Evolutionary conservation across 495 filamentous ascomycete genomes (phyloP), one percentile per base, ranked within the genome.

Genomic region (Sporormia fimetaria): DNA sequence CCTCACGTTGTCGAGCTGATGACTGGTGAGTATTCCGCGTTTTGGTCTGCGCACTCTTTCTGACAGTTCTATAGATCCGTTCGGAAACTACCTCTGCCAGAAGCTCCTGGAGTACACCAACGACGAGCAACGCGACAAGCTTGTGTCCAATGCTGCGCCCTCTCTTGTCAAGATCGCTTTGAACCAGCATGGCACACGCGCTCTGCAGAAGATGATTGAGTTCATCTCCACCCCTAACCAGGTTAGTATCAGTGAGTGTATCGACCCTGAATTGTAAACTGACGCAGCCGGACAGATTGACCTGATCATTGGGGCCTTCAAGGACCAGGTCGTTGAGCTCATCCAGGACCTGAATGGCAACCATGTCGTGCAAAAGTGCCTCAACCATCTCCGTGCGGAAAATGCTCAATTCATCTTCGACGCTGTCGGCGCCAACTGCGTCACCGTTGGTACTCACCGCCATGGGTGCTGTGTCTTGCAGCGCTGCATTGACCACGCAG

Each of bases 131-230:
- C 85, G 90, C 32, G 95, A 88, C 32, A 78, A 78, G 18, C 69
- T 98, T 22, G 85, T 98, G 54, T 76, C 87, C 57, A 93, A 90
- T 54, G 84, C 90, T 9, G 73, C 84, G 7, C 70, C 76, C 7
- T 74, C 86, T 34, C 78, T 98, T 60, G 86, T 93, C 17, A 75
- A 76, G 40, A 95, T 95, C 57, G 90, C 92, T 6, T 64, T 95
- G 37, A 96, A 96, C 61, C 85, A 92, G 64, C 90, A 98, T 62
- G 90, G 90, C 43, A 98, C 90, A 26, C 75, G 90, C 21, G 90
- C 90, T 49, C 63, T 98, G 41, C 90, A 98, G 64, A 96, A 95
- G 70, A 98, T 98, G 90, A 96, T 98, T 45, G 90, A 98, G 58
- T 88, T 81, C 53, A 83, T 98, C 51, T 79, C 81, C 30, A 87